Percentiles rank a stretch among this genome's conserved stretches.
phyloP scores from a whole-genome alignment of 768 basidiomycete species.

The Termitomyces sp. region DNA sequence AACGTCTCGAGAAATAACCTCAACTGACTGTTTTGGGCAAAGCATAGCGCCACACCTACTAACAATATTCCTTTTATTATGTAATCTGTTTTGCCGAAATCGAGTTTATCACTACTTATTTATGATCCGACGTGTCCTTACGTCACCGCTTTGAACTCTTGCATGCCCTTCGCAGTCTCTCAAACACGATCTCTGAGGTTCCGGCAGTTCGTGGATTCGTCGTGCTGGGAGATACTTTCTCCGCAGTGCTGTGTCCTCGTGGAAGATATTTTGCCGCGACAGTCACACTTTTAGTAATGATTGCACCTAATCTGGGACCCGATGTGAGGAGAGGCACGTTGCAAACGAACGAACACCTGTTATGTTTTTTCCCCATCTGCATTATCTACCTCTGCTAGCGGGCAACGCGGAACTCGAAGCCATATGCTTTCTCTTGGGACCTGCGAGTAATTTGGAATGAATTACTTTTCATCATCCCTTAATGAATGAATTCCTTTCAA shows the following conservation, averaged over 20 bases:
- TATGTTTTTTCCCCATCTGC: background rate
- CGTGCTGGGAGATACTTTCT: background rate
- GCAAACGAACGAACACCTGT: background rate
- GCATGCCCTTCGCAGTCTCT: background rate
- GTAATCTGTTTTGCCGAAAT: constrained; percentile 6
- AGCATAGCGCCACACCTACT: constrained; percentile 6
- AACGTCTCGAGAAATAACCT: background rate
- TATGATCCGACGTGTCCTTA: constrained; percentile 1
- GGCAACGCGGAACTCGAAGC: background rate
- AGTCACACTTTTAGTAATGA: constrained; percentile 1
- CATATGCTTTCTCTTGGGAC: constrained; percentile 3
- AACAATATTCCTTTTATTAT: background rate
- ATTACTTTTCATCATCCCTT: constrained; percentile 15
- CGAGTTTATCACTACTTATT: constrained; percentile 4
- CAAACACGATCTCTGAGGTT: constrained; percentile 7
- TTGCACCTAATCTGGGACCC: background rate
- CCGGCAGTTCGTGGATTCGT: constrained; percentile 9
- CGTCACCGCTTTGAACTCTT: too few species aligned
- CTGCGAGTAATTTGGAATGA: constrained; percentile 9
- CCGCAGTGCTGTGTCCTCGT: constrained; percentile 1
- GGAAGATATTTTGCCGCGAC: background rate
- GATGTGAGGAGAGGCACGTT: constrained; percentile 3
- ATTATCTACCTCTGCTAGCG: background rate
- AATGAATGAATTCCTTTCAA: constrained; percentile 18
- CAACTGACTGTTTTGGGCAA: background rate